These are phyloP conservation scores for Euphorbia schlechtendalii DNA, from an alignment of 441 rosid genomes.

Conservation along the genomic window DNA sequence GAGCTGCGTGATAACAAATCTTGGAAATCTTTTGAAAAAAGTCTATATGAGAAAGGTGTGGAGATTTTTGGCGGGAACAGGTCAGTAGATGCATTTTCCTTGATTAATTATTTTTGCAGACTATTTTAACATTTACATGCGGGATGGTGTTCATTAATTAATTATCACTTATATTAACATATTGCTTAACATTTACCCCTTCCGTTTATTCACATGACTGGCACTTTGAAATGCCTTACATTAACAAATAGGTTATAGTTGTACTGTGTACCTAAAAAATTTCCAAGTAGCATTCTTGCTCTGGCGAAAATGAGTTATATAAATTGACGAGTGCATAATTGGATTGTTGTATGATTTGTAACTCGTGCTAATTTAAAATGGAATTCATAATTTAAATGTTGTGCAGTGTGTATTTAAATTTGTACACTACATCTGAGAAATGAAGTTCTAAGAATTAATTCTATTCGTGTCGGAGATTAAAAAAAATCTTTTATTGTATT, in stretches of 20 bases:
- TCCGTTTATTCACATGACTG: neutral
- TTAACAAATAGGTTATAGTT: too few relatives aligned
- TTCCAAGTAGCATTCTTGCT: neutral
- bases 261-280: too few relatives aligned
- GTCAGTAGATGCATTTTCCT: slow-evolving; percentile 34
- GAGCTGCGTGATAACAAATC: slow-evolving; percentile 45
- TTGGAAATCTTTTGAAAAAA: slow-evolving; percentile 86
- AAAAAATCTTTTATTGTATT: neutral
- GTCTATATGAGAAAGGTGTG: slow-evolving; percentile 83
- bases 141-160: neutral
- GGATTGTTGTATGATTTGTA: neutral
- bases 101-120: neutral
- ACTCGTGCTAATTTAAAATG: too few relatives aligned
- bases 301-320: neutral
- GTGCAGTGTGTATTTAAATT: neutral
- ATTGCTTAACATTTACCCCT: neutral
- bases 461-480: neutral
- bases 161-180: neutral
- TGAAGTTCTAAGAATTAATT: too few relatives aligned
- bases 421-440: neutral
- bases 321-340: neutral
- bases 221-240: neutral
- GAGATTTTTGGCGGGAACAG: slow-evolving; percentile 95
- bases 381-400: too few relatives aligned
- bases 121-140: neutral